Percentiles rank a stretch among this genome's conserved stretches.
phyloP scores from a whole-genome alignment of 1,139 yeast genomes.

The Geotrichum histeridarum region DNA sequence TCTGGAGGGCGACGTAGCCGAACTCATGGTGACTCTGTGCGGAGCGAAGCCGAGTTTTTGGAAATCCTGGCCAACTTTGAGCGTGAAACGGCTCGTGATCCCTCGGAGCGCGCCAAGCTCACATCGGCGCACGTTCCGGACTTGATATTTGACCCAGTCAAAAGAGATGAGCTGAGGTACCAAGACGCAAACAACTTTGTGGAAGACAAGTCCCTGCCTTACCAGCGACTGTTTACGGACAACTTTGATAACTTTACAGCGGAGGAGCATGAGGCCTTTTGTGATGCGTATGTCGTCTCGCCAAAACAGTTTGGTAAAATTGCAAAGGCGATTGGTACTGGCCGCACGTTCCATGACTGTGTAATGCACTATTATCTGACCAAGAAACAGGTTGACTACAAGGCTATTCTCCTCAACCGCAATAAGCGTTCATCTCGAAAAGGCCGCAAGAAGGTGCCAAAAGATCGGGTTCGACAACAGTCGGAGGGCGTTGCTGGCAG shows the following conservation, averaged over 20 bases:
- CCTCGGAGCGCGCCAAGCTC: conserved; percentile 70
- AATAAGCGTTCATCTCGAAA: conserved; percentile 43
- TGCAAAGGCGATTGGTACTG: conserved; percentile 72
- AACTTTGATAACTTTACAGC: conserved; percentile 65
- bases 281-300: conserved; percentile 68
- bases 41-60: conserved; percentile 84
- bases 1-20: conserved; percentile 27
- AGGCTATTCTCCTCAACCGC: conserved; percentile 55
- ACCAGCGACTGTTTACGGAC: conserved; percentile 59
- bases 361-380: conserved; percentile 89
- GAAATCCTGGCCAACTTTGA: conserved; percentile 69
- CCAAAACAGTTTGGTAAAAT: conserved; percentile 94
- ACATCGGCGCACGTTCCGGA: conserved; percentile 83
- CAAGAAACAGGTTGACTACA: conserved; percentile 73
- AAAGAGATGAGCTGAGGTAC: conserved; percentile 45
- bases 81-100: conserved; percentile 76
- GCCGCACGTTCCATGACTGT: conserved; percentile 78
- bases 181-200: conserved; percentile 71
- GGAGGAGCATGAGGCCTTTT: conserved; percentile 71
- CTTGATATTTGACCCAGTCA: conserved; percentile 63
- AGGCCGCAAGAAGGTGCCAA: conserved; percentile 27
- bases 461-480: conserved; percentile 21
- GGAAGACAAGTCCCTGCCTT: conserved; percentile 50
- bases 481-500: not conserved
- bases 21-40: conserved; percentile 62